Conservation (phyloP, 2,329 filamentous ascomycete genomes). For the Diaporthe sp. region DNA sequence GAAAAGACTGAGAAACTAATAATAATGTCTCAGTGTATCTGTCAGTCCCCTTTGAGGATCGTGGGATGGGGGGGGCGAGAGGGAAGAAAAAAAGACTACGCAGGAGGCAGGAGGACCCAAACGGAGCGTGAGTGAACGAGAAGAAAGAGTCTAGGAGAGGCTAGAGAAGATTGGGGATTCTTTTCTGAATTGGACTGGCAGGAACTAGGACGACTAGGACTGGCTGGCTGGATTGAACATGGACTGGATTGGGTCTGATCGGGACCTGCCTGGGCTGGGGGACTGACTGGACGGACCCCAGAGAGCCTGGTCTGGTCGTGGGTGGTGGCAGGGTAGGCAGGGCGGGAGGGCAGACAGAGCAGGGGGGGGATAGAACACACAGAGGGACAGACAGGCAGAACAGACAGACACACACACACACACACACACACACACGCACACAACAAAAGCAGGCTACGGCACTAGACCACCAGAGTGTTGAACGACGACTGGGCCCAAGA, state of each 20-base stretch:
- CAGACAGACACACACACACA: too few species aligned
- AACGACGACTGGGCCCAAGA: background rate
- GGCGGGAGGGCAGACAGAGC: background rate
- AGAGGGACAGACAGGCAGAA: too few species aligned
- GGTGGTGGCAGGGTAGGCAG: background rate
- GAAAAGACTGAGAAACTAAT: constrained; percentile 31
- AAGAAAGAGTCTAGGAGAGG: constrained; percentile 32
- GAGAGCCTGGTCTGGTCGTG: constrained; percentile 13
- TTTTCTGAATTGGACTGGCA: constrained; percentile 27
- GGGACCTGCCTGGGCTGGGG: constrained; percentile 1
- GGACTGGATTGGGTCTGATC: constrained; percentile 17
- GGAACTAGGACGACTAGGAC: background rate
- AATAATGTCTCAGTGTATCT: constrained; percentile 26
- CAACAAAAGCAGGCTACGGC: constrained; percentile 7
- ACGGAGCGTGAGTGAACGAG: constrained; percentile 28
- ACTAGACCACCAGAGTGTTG: background rate
- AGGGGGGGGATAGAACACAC: too few species aligned
- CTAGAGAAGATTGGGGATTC: constrained; percentile 34
- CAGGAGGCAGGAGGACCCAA: constrained; percentile 20
- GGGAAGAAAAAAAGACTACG: constrained; percentile 14
- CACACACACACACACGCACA: too few species aligned
- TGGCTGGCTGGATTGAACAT: constrained; percentile 4
- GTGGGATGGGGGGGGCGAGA: constrained; percentile 1
- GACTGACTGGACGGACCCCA: constrained; percentile 13
- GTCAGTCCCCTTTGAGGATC: constrained; percentile 23